phyloP scores from a whole-genome alignment of 441 rosid genomes.

The Populus hybrid region DNA sequence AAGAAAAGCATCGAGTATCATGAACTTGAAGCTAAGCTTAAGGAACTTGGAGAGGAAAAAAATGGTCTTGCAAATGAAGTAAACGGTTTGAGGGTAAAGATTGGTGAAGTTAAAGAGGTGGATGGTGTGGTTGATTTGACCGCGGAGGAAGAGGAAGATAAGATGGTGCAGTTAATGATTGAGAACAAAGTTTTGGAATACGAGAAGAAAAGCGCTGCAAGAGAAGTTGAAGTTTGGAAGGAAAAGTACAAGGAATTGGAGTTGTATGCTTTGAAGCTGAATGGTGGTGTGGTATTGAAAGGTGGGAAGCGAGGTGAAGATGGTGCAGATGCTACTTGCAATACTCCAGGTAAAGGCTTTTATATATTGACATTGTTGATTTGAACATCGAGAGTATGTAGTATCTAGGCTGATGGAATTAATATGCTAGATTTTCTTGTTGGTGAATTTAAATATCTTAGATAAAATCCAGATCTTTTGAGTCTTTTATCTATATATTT shows the following conservation, averaged over 20 bases:
- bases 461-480: neutral
- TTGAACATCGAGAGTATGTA: constrained; percentile 2
- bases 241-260: constrained; percentile 43
- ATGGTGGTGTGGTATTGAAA: constrained; percentile 14
- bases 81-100: constrained; percentile 20
- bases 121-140: constrained; percentile 33
- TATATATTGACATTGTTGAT: neutral
- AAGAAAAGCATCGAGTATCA: constrained; percentile 31
- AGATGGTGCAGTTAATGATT: constrained; percentile 35
- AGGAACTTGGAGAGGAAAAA: constrained; percentile 36
- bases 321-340: neutral
- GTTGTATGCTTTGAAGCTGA: constrained; percentile 24
- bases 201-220: constrained; percentile 49
- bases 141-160: constrained; percentile 31
- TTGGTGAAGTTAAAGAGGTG: constrained; percentile 6
- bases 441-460: too few species aligned
- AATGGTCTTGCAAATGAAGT: constrained; percentile 31
- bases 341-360: constrained; percentile 11
- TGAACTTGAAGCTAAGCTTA: constrained; percentile 33
- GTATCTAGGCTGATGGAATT: neutral
- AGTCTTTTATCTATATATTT: neutral
- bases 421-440: neutral
- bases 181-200: constrained; percentile 40
- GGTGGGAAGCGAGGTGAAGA: constrained; percentile 15
- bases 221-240: constrained; percentile 44